These are phyloP conservation scores for Phialocephala sp. DNA, from an alignment of 2,329 filamentous ascomycete genomes.

Conservation along the genomic window DNA sequence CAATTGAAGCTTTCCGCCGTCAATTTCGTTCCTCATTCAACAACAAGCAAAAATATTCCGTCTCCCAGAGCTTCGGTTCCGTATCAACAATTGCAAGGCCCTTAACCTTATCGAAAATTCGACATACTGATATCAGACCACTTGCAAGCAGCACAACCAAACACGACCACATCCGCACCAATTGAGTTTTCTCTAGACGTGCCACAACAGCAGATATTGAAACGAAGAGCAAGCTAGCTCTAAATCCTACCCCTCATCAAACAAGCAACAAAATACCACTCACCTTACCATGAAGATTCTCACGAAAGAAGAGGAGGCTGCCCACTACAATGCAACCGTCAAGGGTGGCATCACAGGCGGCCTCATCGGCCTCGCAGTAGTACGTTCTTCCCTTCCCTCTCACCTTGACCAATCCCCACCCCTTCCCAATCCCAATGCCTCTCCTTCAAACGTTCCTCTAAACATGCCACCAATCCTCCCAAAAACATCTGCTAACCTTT, in stretches of 20 bases:
- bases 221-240: background rate
- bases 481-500: slow-evolving; percentile 16
- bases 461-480: background rate
- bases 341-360: slow-evolving; percentile 81
- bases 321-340: slow-evolving; percentile 82
- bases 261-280: slow-evolving; percentile 1
- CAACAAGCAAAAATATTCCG: background rate
- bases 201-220: background rate
- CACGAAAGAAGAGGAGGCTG: slow-evolving; percentile 88
- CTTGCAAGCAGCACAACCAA: background rate
- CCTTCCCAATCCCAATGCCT: background rate
- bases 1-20: background rate
- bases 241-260: background rate
- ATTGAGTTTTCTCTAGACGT: background rate
- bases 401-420: background rate
- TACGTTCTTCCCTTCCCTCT: slow-evolving; percentile 52
- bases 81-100: background rate
- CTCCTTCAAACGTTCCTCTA: background rate
- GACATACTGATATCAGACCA: slow-evolving; percentile 1
- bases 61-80: background rate
- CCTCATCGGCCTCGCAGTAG: slow-evolving; percentile 67
- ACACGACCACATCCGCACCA: background rate
- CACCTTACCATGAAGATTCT: slow-evolving; percentile 80
- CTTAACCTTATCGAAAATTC: background rate
- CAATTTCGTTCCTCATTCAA: slow-evolving; percentile 3